These are phyloP conservation scores for Haberlea rhodopensis DNA, from an alignment of 257 asterid species.

Conservation along the genomic window DNA sequence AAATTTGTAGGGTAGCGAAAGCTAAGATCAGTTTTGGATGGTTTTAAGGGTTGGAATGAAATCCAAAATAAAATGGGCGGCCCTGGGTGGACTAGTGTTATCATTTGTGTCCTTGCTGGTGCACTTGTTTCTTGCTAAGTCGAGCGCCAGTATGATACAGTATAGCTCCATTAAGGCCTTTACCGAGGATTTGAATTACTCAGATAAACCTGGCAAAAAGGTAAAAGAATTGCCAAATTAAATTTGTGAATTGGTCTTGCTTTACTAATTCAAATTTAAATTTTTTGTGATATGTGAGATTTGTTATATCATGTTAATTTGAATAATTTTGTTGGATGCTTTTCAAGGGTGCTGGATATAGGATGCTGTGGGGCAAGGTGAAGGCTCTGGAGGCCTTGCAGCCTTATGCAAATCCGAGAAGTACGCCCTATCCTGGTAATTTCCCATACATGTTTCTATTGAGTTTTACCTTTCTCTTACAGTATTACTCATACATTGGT, in stretches of 20 bases:
- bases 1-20: conserved; percentile 35
- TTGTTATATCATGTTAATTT: conserved; percentile 19
- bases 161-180: conserved; percentile 48
- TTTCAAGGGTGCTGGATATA: conserved; percentile 58
- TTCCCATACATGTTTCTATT: no score
- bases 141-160: conserved; percentile 58
- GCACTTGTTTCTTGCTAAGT: conserved; percentile 86
- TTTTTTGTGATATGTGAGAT: neutral
- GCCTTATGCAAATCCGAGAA: conserved; percentile 81
- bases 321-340: conserved; percentile 31
- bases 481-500: no score
- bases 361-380: conserved; percentile 88
- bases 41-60: conserved; percentile 48
- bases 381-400: conserved; percentile 67
- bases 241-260: conserved; percentile 9
- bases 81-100: conserved; percentile 69
- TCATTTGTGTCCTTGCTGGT: conserved; percentile 75
- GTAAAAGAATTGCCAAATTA: conserved; percentile 30
- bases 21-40: conserved; percentile 31
- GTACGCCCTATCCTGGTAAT: conserved; percentile 66
- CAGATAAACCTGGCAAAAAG: conserved; percentile 35
- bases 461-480: no score
- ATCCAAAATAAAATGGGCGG: conserved; percentile 89
- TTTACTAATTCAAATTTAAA: conserved; percentile 15
- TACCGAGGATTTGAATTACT: conserved; percentile 50